Evolutionary conservation across 768 basidiomycete genomes (phyloP).

Genomic region (Paxillus ammoniavirescens): DNA sequence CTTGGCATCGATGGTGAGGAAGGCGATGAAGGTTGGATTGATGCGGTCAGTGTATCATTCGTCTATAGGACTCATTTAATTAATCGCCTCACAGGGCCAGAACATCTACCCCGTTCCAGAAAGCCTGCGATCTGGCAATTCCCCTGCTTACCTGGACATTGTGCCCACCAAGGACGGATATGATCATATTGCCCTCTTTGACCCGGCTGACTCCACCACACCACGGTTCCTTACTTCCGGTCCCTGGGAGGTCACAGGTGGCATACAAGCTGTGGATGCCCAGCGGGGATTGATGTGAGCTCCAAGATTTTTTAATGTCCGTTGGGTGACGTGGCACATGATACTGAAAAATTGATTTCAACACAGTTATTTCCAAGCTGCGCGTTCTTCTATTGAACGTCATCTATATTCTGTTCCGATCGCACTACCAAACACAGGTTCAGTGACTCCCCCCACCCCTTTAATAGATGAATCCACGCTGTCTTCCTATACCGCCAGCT

Average conservation of each 20-base stretch:
- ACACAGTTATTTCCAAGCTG: conserved; percentile 82
- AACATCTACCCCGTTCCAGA: conserved; percentile 57
- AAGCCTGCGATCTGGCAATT: conserved; percentile 38
- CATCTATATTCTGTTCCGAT: conserved; percentile 80
- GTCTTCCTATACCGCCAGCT: conserved; percentile 63
- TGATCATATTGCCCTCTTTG: conserved; percentile 92
- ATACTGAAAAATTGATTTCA: conserved; percentile 18
- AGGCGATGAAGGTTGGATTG: conserved; percentile 94
- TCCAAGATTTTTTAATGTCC: conserved; percentile 30
- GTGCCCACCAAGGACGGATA: conserved; percentile 80
- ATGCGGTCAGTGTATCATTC: conserved; percentile 54
- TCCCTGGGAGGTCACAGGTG: conserved; percentile 83
- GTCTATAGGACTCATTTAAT: conserved; percentile 11
- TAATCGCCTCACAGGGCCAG: conserved; percentile 48
- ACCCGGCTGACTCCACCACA: conserved; percentile 61
- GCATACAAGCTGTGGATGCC: conserved; percentile 70
- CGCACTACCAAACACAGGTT: conserved; percentile 44
- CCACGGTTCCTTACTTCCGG: conserved; percentile 87
- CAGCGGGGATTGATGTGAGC: conserved; percentile 70
- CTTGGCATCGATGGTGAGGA: conserved; percentile 84
- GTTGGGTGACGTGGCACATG: conserved; percentile 16
- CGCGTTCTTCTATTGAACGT: conserved; percentile 79
- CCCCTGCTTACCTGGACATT: conserved; percentile 84
- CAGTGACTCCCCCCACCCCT: conserved; percentile 37
- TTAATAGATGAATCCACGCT: conserved; percentile 52